A percentile compares a stretch with the other conserved stretches of the same genome.
Conservation (phyloP, 371 early-diverging fungal genomes). For the Coemansia sp. region DNA sequence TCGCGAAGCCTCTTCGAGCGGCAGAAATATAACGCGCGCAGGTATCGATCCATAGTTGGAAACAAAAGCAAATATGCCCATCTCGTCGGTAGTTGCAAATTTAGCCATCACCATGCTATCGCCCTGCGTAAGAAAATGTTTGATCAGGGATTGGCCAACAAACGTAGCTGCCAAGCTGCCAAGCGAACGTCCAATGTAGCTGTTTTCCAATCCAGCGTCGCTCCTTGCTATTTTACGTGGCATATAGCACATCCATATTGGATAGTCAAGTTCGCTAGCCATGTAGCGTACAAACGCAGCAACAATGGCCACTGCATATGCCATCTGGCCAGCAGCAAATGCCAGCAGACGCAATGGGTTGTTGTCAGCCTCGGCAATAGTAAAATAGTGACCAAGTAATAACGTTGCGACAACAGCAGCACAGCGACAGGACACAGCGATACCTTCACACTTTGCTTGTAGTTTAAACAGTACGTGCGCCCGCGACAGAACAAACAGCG, state of each 20-base stretch:
- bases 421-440: constrained; percentile 74
- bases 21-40: constrained; percentile 87
- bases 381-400: constrained; percentile 14
- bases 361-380: neutral
- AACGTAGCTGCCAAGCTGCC: constrained; percentile 67
- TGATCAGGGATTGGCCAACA: constrained; percentile 81
- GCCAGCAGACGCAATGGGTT: constrained; percentile 66
- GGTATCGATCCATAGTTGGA: constrained; percentile 88
- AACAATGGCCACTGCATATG: constrained; percentile 59
- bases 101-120: constrained; percentile 84
- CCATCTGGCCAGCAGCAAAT: constrained; percentile 75
- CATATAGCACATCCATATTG: constrained; percentile 34
- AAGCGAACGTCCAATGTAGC: constrained; percentile 20
- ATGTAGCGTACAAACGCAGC: constrained; percentile 57
- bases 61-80: constrained; percentile 84
- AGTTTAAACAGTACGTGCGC: constrained; percentile 70
- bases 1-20: constrained; percentile 87
- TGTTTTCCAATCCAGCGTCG: neutral
- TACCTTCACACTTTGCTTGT: constrained; percentile 79
- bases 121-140: constrained; percentile 91
- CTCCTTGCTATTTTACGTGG: constrained; percentile 7
- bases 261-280: constrained; percentile 22
- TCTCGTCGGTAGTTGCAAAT: constrained; percentile 58
- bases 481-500: constrained; percentile 74
- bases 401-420: constrained; percentile 35